A percentile compares a stretch with the other conserved stretches of the same genome.
phyloP scores from a whole-genome alignment of 2,329 filamentous ascomycete genomes.

The Verticillium nubilum region DNA sequence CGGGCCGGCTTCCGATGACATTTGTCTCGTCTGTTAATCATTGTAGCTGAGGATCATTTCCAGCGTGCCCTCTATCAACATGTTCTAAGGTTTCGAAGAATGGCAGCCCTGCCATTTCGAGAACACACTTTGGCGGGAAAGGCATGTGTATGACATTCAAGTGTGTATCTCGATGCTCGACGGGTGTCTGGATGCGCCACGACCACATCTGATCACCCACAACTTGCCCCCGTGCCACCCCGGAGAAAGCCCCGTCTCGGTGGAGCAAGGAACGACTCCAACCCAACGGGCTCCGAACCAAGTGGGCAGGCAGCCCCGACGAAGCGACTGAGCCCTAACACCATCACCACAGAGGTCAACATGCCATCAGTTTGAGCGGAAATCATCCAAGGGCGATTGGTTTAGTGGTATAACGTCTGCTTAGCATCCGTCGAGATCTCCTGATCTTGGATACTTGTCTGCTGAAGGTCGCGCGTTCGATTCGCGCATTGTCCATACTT shows the following conservation, averaged over 20 bases:
- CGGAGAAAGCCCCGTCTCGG: background rate
- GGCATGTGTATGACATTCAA: no score
- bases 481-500: background rate
- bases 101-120: no score
- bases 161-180: no score
- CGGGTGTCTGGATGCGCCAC: no score
- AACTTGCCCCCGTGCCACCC: background rate
- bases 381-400: background rate
- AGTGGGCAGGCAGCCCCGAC: background rate
- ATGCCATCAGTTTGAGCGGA: background rate
- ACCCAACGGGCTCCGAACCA: background rate
- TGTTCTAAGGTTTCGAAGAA: no score
- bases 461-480: background rate
- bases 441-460: background rate
- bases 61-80: no score
- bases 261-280: background rate
- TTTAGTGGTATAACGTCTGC: background rate
- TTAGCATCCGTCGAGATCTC: background rate
- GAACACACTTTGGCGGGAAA: no score
- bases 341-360: background rate
- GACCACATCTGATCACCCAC: no score
- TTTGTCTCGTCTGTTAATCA: background rate
- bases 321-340: background rate
- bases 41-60: background rate
- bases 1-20: background rate